Evolutionary conservation across 768 basidiomycete genomes (phyloP), one percentile per base, ranked within the genome.

Genomic region (Floccularia luteovirens): DNA sequence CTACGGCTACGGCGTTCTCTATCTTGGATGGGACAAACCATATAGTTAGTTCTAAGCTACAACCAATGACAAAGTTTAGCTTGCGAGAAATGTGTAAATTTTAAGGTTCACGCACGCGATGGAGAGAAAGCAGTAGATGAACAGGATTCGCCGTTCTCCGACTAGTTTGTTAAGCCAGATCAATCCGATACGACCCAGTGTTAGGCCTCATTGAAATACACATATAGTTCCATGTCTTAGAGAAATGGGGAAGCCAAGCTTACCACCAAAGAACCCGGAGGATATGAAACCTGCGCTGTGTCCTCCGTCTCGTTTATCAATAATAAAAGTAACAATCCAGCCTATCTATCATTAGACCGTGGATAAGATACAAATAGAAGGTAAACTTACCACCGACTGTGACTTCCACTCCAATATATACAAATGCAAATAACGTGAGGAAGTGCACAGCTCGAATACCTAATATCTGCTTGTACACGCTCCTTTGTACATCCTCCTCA

Each of bases 301-400:
- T 2, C 74, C 72, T 14, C 73, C 74, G 3, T 63, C 63, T 8
- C 74, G 62, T 19, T 65, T 57, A 3, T 62, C 48, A 7, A 67
- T 62, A 21, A 75, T 59, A 47, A 66, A 78, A 6, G 72, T 74
- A 6, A 75, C 74, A 23, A 69, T 74, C 75, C 75, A 77, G 0
- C 73, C 73, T 71, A 25, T 21, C 2, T 16, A 31, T 34, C 14
- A 30, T 17, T 24, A 31, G 24, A 33, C 20, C 10, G 7, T 16
- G 16, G 12, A n/a, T 11, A n/a, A 24, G 3, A 8, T 17, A 10
- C n/a, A 10, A 16, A 25, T 7, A 5, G 17, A 16, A 32, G 11
- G 19, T 24, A 19, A 28, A 13, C 46, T 16, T 43, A 68, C 72
- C 67, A 52, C 73, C 73, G 7, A 70, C 53, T 1, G 72, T 70